Conservation (phyloP, 2,329 filamentous ascomycete species). For the Cordyceps tenuipes region DNA sequence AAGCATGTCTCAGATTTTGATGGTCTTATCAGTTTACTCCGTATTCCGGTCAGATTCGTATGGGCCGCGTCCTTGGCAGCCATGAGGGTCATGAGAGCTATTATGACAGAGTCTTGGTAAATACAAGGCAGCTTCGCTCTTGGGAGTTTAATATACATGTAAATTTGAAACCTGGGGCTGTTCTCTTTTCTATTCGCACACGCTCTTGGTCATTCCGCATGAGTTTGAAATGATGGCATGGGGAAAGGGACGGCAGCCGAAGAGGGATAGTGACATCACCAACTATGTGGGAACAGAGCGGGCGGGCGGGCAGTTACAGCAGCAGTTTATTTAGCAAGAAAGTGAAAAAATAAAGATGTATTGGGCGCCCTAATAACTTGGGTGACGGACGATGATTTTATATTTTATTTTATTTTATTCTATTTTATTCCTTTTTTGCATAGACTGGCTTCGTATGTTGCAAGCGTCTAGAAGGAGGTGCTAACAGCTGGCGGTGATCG, state of each 20-base stretch:
- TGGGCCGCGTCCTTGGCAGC: not conserved
- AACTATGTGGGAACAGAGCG: slow-evolving; percentile 1
- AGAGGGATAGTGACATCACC: slow-evolving; percentile 10
- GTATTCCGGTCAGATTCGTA: no score
- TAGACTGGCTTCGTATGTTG: no score
- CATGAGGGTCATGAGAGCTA: not conserved
- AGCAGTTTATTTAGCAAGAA: no score
- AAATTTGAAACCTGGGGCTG: not conserved
- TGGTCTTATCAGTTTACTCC: not conserved
- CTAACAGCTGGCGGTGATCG: not conserved
- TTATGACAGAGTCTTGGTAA: not conserved
- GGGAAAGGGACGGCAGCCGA: not conserved
- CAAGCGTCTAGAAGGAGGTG: not conserved
- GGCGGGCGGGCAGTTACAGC: not conserved
- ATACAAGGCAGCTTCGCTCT: not conserved
- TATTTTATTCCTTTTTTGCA: no score
- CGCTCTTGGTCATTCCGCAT: not conserved
- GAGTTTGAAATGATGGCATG: not conserved
- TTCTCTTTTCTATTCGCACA: not conserved
- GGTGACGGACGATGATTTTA: no score
- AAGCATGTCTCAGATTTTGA: not conserved
- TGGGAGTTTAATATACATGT: not conserved
- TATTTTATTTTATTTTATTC: no score
- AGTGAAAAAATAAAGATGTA: not conserved
- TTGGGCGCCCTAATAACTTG: not conserved